Conservation (phyloP, 169 alveolate species). For the Ichthyophthirius multifiliis region DNA sequence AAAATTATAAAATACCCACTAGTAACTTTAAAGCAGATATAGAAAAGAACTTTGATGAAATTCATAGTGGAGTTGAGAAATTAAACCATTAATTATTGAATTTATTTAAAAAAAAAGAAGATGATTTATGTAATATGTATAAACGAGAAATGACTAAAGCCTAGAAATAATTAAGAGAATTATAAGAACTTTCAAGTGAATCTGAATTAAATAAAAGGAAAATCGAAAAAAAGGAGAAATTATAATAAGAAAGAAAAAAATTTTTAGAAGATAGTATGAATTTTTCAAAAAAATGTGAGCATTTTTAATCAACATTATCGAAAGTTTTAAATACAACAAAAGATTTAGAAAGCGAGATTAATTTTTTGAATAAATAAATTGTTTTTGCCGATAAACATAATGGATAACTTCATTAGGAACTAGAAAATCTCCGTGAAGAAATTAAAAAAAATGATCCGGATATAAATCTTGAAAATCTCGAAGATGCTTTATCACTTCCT, state of each 20-base stretch:
- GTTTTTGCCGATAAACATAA: conserved; percentile 18
- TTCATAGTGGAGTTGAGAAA: neutral
- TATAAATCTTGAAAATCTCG: neutral
- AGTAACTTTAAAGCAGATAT: neutral
- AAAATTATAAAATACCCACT: neutral
- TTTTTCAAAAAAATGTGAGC: conserved; percentile 10
- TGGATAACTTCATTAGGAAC: neutral
- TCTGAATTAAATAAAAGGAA: conserved; percentile 3
- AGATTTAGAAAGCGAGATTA: conserved; percentile 8
- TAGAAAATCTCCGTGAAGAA: neutral
- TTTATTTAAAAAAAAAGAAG: neutral
- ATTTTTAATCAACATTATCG: neutral
- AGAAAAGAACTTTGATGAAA: neutral
- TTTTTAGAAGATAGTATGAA: conserved; percentile 5
- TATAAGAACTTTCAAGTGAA: conserved; percentile 1
- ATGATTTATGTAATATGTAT: conserved; percentile 8
- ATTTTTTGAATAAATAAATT: conserved; percentile 7
- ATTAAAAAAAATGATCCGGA: neutral
- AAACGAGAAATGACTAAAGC: conserved; percentile 21
- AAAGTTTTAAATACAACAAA: conserved; percentile 14
- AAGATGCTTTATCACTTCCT: neutral
- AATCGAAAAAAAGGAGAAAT: conserved; percentile 13
- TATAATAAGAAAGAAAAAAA: conserved; percentile 6
- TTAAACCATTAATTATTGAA: neutral
- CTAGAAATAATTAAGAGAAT: neutral